phyloP scores from a whole-genome alignment of 2,329 filamentous ascomycete species.

The Epichloe sibirici region DNA sequence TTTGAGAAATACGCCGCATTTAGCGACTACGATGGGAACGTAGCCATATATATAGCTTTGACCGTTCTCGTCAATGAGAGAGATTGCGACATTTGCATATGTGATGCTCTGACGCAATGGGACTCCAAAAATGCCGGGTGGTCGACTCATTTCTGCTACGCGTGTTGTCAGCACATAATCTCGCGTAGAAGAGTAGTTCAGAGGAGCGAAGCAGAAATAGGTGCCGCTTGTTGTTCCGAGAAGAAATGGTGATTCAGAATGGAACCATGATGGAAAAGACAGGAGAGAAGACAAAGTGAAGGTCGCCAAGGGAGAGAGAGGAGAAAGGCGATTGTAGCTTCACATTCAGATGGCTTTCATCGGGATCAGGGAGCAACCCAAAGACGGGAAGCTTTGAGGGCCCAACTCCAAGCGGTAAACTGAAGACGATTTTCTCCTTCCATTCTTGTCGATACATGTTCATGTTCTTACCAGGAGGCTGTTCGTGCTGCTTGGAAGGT shows the following conservation, averaged over 20 bases:
- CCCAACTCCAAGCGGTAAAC: neutral
- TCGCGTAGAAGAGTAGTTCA: neutral
- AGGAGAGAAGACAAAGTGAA: neutral
- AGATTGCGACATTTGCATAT: conserved; percentile 97
- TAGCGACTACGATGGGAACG: conserved; percentile 94
- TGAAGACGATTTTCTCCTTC: too few species aligned
- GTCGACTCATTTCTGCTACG: conserved; percentile 28
- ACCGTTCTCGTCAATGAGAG: conserved; percentile 80
- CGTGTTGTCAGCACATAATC: neutral
- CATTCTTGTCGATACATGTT: neutral
- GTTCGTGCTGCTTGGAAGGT: conserved; percentile 42
- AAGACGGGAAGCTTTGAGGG: neutral
- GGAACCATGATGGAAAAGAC: too few species aligned
- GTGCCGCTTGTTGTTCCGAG: neutral
- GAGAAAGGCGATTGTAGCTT: too few species aligned
- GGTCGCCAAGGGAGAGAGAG: too few species aligned
- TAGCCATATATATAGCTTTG: conserved; percentile 98
- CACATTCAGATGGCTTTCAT: too few species aligned
- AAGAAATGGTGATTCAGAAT: neutral
- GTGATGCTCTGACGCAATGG: conserved; percentile 88
- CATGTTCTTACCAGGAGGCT: conserved; percentile 33
- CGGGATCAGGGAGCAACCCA: too few species aligned
- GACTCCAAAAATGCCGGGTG: conserved; percentile 83
- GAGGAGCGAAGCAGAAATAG: neutral
- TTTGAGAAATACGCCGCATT: conserved; percentile 94